Evolutionary conservation across 768 basidiomycete species (phyloP), one percentile per base, ranked within the genome.

Genomic region (Rhodotorula graminis): DNA sequence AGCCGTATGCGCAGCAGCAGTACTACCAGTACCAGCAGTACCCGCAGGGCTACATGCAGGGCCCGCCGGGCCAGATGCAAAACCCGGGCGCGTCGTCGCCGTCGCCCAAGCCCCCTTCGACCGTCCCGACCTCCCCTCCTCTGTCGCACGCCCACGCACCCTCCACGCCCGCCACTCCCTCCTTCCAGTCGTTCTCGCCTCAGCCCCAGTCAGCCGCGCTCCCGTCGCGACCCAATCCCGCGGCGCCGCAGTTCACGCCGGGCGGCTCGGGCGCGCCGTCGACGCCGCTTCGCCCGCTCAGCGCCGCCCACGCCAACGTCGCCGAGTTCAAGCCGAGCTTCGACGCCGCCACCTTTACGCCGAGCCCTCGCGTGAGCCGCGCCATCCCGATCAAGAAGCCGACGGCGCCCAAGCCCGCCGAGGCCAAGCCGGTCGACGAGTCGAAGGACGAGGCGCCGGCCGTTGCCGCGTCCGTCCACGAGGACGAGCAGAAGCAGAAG

Each of bases 311-410:
- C 6, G 62, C 55, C 18, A 58, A 50, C 49, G 70, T 67, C 18
- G 47, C 69, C 61, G 74, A 75, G 61, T 75, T 69, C 71, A 66
- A 67, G 47, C 70, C 74, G n/a, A 61, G 23, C 58, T 37, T 52
- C 44, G 64, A 63, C 23, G 50, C 67, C 9, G 11, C 69, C 0
- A 33, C 49, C 3, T 72, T 71, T 69, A 55, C 56, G 19, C 63
- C 64, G 15, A 46, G 65, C n/a, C 68, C 69, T 25, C 44, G 75
- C 0, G 55, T 29, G 56, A 65, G 62, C 29, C 59, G 65, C 9
- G 75, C 75, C 65, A 73, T 76, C 71, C 62, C 68, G 63, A 76
- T 76, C 33, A 50, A 55, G 27, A 76, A 76, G 59, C 74, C 74
- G 21, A 47, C 33, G 31, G 37, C 37, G 37, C 56, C 33, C 53